Evolutionary conservation across 2,329 filamentous ascomycete species (phyloP).

Genomic region (Aspergillus ochraceoroseus): DNA sequence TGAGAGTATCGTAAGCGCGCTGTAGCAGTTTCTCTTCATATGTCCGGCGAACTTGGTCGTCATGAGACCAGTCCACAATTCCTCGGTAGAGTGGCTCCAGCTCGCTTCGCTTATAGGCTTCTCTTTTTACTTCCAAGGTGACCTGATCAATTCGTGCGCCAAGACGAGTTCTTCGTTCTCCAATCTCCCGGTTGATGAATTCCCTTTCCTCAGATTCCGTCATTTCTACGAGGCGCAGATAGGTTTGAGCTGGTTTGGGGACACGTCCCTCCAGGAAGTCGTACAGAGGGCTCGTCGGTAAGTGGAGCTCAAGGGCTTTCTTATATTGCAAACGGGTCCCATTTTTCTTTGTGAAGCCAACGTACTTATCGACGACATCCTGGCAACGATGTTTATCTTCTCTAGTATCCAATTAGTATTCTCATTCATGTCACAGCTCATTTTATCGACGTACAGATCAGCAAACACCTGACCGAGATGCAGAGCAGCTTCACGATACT

Average conservation of each 20-base stretch:
- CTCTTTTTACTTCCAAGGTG: conserved; percentile 77
- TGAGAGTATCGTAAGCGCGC: conserved; percentile 71
- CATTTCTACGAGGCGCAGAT: conserved; percentile 75
- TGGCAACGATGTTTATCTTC: conserved; percentile 58
- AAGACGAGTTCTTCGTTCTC: conserved; percentile 78
- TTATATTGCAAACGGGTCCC: conserved; percentile 71
- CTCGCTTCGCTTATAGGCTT: conserved; percentile 70
- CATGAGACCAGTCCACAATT: conserved; percentile 82
- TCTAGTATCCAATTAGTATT: conserved; percentile 30
- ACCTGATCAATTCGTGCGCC: conserved; percentile 80
- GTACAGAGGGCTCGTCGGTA: conserved; percentile 79
- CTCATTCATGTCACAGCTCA: neutral
- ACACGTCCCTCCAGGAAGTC: conserved; percentile 76
- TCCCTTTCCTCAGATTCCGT: conserved; percentile 82
- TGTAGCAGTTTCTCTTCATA: conserved; percentile 89
- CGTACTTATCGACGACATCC: conserved; percentile 70
- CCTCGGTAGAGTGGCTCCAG: conserved; percentile 76
- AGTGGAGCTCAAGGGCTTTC: conserved; percentile 66
- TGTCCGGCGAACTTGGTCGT: conserved; percentile 75
- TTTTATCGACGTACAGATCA: conserved; percentile 48
- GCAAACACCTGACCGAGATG: conserved; percentile 70
- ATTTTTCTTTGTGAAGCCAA: conserved; percentile 65
- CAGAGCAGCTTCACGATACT: conserved; percentile 69
- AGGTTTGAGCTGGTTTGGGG: conserved; percentile 72
- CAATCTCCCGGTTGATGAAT: conserved; percentile 83